Base-by-base conservation (phyloP, 1,284 basidiomycete species). In the Cryptococcus sp. region DNA sequence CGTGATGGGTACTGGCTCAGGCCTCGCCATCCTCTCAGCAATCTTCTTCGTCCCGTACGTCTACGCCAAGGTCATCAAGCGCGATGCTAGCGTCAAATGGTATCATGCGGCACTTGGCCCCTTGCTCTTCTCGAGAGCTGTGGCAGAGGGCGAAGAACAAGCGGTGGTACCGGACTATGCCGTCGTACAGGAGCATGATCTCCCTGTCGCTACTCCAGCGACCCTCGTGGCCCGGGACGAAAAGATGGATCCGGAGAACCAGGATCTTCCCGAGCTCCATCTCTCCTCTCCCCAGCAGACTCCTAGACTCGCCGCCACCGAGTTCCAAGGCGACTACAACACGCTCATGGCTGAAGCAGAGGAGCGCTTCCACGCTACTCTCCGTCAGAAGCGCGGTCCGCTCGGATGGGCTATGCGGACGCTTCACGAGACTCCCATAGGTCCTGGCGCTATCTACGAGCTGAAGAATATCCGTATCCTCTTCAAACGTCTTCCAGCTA, bases 1-100 rank as follows among this genome's bases (percentile, higher is more conserved):
- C 39, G 73, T 78, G 50, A 61, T 81, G 42, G 76, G 79, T 41
- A 75, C 77, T 17, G 80, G 75, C 11, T 62, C 64, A n/a, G 80
- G 75, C 53, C 63, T 81, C 42, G 61, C 71, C 3, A 23, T 75
- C 30, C 64, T 81, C 16, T 66, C 80, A 3, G 64, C 75, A 52
- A 30, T 81, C 59, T 81, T 81, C 74, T 81, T 79, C 69, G 69
- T 82, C n/a, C 81, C 81, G 1, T 82, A 72, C 72, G 71, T 82
- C 46, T 70, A 80, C 72, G 65, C 68, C 66, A 76, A 78, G 50
- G 74, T 81, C 54, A 68, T 81, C 66, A 77, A 77, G 70, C 72
- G 73, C 62, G 81, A 82, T 65, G 71, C 76, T 69, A 79, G 71
- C 49, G 50, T 76, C 46, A 66, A 69, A 48, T 75, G 72, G 75